Evolutionary conservation across 176 grass and related monocot genomes (phyloP).

Genomic region (Carex kokanica): DNA sequence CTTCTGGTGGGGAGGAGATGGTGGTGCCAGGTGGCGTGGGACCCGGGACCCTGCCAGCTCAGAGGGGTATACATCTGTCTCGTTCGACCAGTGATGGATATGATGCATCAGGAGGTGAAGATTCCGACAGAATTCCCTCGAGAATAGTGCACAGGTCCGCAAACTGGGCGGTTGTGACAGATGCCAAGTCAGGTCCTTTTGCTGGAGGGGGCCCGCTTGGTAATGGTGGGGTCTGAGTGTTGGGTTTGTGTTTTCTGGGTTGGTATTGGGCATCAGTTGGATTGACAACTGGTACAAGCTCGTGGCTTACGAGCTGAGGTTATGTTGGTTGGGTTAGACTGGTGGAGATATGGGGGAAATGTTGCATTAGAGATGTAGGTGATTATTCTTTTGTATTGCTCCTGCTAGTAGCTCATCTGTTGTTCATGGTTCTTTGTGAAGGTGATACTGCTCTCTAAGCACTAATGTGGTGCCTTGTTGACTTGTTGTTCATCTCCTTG

Average conservation of each 20-base stretch:
- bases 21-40: conserved; percentile 19
- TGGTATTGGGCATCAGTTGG: not conserved
- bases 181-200: conserved; percentile 16
- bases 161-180: conserved; percentile 54
- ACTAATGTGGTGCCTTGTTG: conserved; percentile 7
- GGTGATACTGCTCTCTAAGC: conserved; percentile 11
- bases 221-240: not conserved
- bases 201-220: conserved; percentile 14
- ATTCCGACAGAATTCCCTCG: conserved; percentile 84
- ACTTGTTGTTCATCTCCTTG: not conserved
- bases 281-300: conserved; percentile 12
- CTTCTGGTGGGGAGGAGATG: conserved; percentile 66
- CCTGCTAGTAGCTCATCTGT: conserved; percentile 10
- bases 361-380: conserved; percentile 5
- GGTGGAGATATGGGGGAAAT: not conserved
- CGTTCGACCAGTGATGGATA: conserved; percentile 86
- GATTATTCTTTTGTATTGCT: conserved; percentile 12
- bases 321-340: not conserved
- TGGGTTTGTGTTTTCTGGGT: not conserved
- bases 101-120: conserved; percentile 94
- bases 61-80: conserved; percentile 49
- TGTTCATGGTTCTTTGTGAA: conserved; percentile 15
- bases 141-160: conserved; percentile 86
- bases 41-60: conserved; percentile 37
- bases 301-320: not conserved